Evolutionary conservation across 148 eudicot genomes (phyloP), one percentile per base, ranked within the genome.

Genomic region (Rhododendron ferrugineum): DNA sequence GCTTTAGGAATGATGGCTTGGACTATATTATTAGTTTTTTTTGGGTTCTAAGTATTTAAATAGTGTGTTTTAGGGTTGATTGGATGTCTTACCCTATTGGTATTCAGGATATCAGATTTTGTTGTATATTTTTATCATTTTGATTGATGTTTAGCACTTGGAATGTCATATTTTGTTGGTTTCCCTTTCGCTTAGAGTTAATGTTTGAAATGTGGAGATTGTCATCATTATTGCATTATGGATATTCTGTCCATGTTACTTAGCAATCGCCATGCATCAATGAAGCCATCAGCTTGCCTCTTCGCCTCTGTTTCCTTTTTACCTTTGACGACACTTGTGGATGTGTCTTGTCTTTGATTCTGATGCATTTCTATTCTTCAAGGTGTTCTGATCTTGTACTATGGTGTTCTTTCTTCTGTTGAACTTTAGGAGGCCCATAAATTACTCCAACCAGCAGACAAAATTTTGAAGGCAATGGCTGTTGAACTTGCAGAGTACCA

Each of bases 401-500:
- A 54, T 8, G 64, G 81, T 84, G 60, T 52, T 84, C 30, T 34
- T 4, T 78, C 70, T 60, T 16, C 85, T 76, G 9, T 62, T 62
- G 64, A 68, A 86, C 86, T 88, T 23, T 90, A 96, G 98, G 98
- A 96, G 85, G 94, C 93, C 75, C 90, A 96, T 86, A 94, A 93
- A 87, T 84, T 96, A 89, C 96, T 96, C 74, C 98, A 94, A 89
- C 96, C 98, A 28, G 94, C 83, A 58, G 98, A 96, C 89, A 96
- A 94, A 90, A 93, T 91, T 79, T 85, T 96, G 34, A 94, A 93
- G 90, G 93, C 94, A 82, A 90, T 96, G 97, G 98, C 98, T 56
- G 89, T 91, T 85, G 99, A 96, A 84, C 93, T 96, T 88, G 99
- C 99, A 10, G 99, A 96, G 86, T 93, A 89, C 87, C 99, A 96